Conservation (phyloP, 345 rosid species). For the Syzygium aqueum region DNA sequence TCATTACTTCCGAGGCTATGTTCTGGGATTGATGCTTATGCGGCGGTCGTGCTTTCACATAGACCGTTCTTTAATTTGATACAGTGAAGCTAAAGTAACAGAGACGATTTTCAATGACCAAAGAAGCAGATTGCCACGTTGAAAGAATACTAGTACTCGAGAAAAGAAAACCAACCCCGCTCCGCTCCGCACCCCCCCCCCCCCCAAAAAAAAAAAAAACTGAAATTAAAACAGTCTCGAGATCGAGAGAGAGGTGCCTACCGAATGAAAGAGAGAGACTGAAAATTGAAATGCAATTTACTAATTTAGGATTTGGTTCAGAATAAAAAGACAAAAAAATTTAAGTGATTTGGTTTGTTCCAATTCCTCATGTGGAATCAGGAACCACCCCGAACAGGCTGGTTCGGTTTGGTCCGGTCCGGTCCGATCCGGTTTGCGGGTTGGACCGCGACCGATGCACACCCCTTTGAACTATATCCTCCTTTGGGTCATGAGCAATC, state of each 20-base stretch:
- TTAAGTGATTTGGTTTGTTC: not conserved
- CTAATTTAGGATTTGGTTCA: not conserved
- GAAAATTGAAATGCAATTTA: not conserved
- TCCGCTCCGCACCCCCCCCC: too few species aligned
- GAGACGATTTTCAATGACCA: not conserved
- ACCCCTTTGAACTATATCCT: not conserved
- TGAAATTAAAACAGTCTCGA: not conserved
- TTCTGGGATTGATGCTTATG: not conserved
- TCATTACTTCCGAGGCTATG: not conserved
- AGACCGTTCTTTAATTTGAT: not conserved
- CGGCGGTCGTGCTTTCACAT: not conserved
- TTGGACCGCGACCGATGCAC: not conserved
- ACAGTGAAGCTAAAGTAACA: not conserved
- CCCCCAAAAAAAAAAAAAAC: too few species aligned
- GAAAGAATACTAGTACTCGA: too few species aligned
- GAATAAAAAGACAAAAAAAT: not conserved
- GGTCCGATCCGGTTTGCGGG: rapidly evolving
- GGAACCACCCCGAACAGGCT: not conserved
- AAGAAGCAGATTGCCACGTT: not conserved
- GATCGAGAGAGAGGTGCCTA: not conserved
- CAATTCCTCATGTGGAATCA: not conserved
- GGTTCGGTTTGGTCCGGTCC: rapidly evolving
- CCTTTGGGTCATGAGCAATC: not conserved
- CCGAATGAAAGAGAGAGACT: not conserved
- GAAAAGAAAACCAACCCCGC: too few species aligned